Evolutionary conservation across 176 grass and related monocot species (phyloP), one percentile per base, ranked within the genome.

Genomic region (Oryza officinalis): DNA sequence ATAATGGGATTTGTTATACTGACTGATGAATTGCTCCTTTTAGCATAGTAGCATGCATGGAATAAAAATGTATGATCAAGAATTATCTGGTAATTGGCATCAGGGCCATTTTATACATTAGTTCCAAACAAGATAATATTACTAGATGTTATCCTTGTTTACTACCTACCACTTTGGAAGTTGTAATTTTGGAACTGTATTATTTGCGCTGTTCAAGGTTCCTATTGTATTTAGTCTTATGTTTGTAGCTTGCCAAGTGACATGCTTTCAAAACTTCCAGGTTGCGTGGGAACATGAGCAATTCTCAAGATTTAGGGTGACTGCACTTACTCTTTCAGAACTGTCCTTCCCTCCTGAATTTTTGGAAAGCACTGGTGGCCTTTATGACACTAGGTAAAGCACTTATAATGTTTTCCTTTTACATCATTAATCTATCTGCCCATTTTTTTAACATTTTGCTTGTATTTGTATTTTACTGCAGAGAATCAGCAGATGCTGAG

Each of bases 261-360:
- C 69, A 44, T 52, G 75, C n/a, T 86, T 83, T 35, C 5, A 50
- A 86, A 86, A 83, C 50, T 79, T 91, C 65, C 77, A 99, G 96
- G 96, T 99, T 85, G 93, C 96, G 69, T 99, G 93, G 96, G 96
- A 99, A 80, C 96, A 99, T 10, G 96, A 99, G 37, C 96, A 99
- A 46, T 99, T 99, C 86, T 99, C 96, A 37, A 96, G 96, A 86
- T 95, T 99, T 76, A 96, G 96, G 81, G 89, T 99, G 71, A 99
- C 96, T 69, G 96, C 96, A 18, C 84, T 92, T 44, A 99, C 96
- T 80, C 91, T 99, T 77, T 96, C 96, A 9, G 96, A 88, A 74
- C 83, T 99, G 87, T 69, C 96, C 49, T 81, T 67, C 66, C 89
- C 93, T 83, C 91, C 91, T 72, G 96, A 99, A 87, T 94, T 96